Conservation (phyloP, 805 yeast species). For the Nakazawaea anatomiae region DNA sequence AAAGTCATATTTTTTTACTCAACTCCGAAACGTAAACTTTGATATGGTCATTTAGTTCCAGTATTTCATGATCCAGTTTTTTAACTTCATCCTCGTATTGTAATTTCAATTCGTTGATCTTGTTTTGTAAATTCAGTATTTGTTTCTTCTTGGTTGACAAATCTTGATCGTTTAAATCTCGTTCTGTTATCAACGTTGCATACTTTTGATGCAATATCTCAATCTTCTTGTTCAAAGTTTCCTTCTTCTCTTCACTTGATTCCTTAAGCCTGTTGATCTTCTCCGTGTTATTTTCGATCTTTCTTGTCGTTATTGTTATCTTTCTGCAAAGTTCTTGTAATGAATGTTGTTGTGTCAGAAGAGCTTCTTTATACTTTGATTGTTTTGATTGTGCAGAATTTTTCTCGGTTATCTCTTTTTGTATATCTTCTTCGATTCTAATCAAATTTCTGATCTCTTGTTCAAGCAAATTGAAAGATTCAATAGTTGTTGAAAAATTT, state of each 20-base stretch:
- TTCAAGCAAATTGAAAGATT: slow-evolving; percentile 49
- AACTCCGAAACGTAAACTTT: slow-evolving; percentile 47
- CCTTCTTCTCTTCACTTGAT: slow-evolving; percentile 40
- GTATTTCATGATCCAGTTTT: slow-evolving; percentile 47
- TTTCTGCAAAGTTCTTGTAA: slow-evolving; percentile 36
- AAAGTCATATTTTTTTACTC: slow-evolving; percentile 25
- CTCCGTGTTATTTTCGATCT: slow-evolving; percentile 42
- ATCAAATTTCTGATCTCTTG: slow-evolving; percentile 37
- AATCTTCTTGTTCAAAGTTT: slow-evolving; percentile 34
- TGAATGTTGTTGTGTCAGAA: slow-evolving; percentile 31
- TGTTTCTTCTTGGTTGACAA: slow-evolving; percentile 40
- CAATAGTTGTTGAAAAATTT: slow-evolving; percentile 48
- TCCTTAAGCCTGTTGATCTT: slow-evolving; percentile 36
- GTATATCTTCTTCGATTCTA: slow-evolving; percentile 42
- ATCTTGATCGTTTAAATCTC: slow-evolving; percentile 42
- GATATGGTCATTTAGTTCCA: slow-evolving; percentile 50
- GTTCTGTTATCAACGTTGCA: slow-evolving; percentile 40
- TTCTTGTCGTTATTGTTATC: slow-evolving; percentile 41
- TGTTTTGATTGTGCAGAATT: slow-evolving; percentile 33
- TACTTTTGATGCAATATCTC: slow-evolving; percentile 39
- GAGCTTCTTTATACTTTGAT: slow-evolving; percentile 32
- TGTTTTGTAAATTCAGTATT: slow-evolving; percentile 37
- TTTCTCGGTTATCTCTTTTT: slow-evolving; percentile 38
- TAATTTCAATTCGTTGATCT: slow-evolving; percentile 29
- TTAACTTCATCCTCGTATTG: slow-evolving; percentile 48